Evolutionary conservation across 148 eudicot genomes (phyloP).

Genomic region (Polygonum maritimum): DNA sequence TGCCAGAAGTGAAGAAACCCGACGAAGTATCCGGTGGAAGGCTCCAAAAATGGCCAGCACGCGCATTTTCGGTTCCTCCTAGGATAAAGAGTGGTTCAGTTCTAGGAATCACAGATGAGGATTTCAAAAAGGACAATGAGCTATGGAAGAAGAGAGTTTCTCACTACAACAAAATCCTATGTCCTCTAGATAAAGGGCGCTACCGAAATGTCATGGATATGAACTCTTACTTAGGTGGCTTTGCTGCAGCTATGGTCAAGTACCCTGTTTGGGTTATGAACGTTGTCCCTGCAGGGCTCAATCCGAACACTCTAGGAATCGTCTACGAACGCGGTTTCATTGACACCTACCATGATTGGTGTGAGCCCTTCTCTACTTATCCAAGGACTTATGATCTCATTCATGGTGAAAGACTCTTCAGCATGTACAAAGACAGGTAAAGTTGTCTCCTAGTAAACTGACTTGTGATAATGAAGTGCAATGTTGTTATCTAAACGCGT

Average conservation of each 20-base stretch:
- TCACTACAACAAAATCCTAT: conserved; percentile 40
- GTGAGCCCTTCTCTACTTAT: conserved; percentile 86
- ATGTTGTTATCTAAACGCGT: too few relatives aligned
- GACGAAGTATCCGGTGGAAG: conserved; percentile 77
- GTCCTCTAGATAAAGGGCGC: conserved; percentile 39
- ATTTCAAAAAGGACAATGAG: conserved; percentile 51
- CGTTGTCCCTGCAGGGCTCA: conserved; percentile 54
- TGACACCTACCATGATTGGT: conserved; percentile 87
- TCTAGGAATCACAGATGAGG: conserved; percentile 42
- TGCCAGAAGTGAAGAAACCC: conserved; percentile 61
- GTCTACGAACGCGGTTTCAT: conserved; percentile 82
- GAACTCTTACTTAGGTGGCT: conserved; percentile 89
- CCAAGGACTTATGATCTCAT: conserved; percentile 92
- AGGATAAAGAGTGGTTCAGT: conserved; percentile 48
- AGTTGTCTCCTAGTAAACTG: too few relatives aligned
- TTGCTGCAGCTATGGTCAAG: conserved; percentile 64
- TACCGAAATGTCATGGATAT: conserved; percentile 79
- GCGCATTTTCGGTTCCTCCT: conserved; percentile 77
- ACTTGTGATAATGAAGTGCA: too few relatives aligned
- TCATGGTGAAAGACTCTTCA: conserved; percentile 69
- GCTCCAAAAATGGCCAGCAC: conserved; percentile 75
- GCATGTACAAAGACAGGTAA: conserved; percentile 73
- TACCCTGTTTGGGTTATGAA: conserved; percentile 98
- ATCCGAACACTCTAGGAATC: conserved; percentile 58
- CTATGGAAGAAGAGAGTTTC: conserved; percentile 58